Evolutionary conservation across 495 filamentous ascomycete genomes (phyloP).

Genomic region (Pyronema omphalodes): DNA sequence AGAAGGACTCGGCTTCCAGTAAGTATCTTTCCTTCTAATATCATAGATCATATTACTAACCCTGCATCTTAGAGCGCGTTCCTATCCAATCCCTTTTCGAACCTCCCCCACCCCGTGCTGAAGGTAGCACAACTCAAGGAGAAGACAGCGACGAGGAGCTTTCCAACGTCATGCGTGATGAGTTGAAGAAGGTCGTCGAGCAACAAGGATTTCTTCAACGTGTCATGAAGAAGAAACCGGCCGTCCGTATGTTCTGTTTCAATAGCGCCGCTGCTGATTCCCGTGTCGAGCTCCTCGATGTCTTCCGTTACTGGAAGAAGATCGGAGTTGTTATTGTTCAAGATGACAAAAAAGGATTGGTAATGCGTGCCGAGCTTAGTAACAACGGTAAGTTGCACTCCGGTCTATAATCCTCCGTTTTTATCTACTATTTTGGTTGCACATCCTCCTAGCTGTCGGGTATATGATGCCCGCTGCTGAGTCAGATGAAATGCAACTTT

Average conservation of each 20-base stretch:
- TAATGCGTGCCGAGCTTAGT: conserved; percentile 45
- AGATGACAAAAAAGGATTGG: conserved; percentile 51
- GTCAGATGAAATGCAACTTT: too few relatives aligned
- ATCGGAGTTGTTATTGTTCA: conserved; percentile 61
- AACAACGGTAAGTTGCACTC: conserved; percentile 34
- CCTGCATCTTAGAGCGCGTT: not conserved
- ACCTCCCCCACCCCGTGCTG: not conserved
- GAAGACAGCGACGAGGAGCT: not conserved
- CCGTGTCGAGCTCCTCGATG: conserved; percentile 50
- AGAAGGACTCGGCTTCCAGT: not conserved
- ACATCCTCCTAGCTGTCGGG: too few relatives aligned
- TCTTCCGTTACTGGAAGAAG: conserved; percentile 60
- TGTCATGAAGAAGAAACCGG: conserved; percentile 77
- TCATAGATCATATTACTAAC: not conserved
- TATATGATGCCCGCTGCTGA: too few relatives aligned
- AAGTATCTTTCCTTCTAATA: not conserved
- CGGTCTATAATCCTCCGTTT: conserved; percentile 36
- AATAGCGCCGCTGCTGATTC: conserved; percentile 45
- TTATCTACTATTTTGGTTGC: conserved; percentile 28
- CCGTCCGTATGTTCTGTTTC: conserved; percentile 53
- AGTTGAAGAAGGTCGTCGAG: conserved; percentile 23
- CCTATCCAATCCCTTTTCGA: not conserved
- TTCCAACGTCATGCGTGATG: conserved; percentile 5
- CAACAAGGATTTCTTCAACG: conserved; percentile 68
- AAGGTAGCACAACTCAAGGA: not conserved